Percentiles rank a stretch among this genome's conserved stretches.
These are phyloP conservation scores for Coniochaeta sp. DNA, from an alignment of 2,329 filamentous ascomycete species.

Conservation along the genomic window DNA sequence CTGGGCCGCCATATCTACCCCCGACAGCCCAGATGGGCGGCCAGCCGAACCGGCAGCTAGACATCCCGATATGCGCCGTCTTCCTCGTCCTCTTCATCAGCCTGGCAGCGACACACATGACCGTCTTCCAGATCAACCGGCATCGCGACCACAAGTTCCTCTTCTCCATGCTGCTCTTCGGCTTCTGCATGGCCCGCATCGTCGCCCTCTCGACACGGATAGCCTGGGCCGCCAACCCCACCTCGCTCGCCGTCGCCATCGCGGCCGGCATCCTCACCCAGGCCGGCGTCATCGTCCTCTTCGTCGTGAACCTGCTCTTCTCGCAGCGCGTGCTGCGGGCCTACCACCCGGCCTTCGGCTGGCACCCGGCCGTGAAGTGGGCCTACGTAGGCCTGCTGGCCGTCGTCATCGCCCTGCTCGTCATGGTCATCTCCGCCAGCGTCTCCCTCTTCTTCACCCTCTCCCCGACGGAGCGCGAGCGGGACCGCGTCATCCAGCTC, in stretches of 20 bases:
- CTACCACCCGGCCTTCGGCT: slow-evolving; percentile 63
- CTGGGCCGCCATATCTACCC: slow-evolving; percentile 31
- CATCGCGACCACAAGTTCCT: slow-evolving; percentile 48
- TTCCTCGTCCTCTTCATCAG: slow-evolving; percentile 51
- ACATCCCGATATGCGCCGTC: slow-evolving; percentile 57
- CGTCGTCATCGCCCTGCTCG: slow-evolving; percentile 47
- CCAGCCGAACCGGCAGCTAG: slow-evolving; percentile 45
- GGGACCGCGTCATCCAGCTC: slow-evolving; percentile 57
- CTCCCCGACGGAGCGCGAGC: slow-evolving; percentile 33
- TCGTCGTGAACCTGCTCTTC: slow-evolving; percentile 72
- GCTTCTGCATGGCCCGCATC: slow-evolving; percentile 49
- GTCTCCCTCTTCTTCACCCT: slow-evolving; percentile 63
- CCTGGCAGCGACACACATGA: slow-evolving; percentile 50
- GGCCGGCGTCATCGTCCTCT: slow-evolving; percentile 67
- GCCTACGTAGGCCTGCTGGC: slow-evolving; percentile 51
- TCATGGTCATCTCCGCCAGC: slow-evolving; percentile 58
- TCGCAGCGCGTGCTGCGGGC: slow-evolving; percentile 68
- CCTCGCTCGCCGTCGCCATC: slow-evolving; percentile 35
- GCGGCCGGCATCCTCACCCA: slow-evolving; percentile 64
- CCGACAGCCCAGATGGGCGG: slow-evolving; percentile 46
- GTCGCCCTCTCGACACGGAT: slow-evolving; percentile 43
- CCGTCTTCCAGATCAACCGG: slow-evolving; percentile 45
- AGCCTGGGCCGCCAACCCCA: slow-evolving; percentile 39
- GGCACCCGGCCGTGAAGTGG: slow-evolving; percentile 46
- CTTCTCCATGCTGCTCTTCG: slow-evolving; percentile 49